phyloP scores from a whole-genome alignment of 768 basidiomycete genomes.

The Mycena filopes region DNA sequence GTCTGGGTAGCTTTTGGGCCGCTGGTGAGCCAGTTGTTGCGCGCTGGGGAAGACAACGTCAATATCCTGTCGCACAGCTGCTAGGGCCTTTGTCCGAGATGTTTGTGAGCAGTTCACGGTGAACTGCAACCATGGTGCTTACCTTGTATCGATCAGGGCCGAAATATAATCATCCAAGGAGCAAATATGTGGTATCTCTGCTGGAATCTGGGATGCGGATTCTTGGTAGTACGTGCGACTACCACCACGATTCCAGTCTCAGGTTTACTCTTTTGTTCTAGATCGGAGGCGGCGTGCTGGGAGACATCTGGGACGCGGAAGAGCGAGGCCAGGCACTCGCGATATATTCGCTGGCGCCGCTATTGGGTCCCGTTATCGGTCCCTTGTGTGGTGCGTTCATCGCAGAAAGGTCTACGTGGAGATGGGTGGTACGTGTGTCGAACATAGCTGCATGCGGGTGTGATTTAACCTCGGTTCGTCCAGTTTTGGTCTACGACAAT shows the following conservation, averaged over 20 bases:
- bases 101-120: slow-evolving; percentile 38
- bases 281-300: slow-evolving; percentile 72
- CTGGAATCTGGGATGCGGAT: slow-evolving; percentile 75
- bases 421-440: slow-evolving; percentile 22
- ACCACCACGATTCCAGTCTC: slow-evolving; percentile 74
- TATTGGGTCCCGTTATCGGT: slow-evolving; percentile 73
- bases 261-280: slow-evolving; percentile 72
- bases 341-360: slow-evolving; percentile 71
- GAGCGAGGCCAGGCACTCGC: slow-evolving; percentile 75
- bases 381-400: slow-evolving; percentile 68
- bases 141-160: slow-evolving; percentile 1
- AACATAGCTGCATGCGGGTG: no score
- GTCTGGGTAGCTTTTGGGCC: slow-evolving; percentile 65
- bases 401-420: slow-evolving; percentile 25
- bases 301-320: slow-evolving; percentile 70
- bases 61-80: slow-evolving; percentile 46
- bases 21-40: slow-evolving; percentile 43
- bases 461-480: neutral
- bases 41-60: neutral
- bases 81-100: slow-evolving; percentile 77
- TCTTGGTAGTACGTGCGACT: slow-evolving; percentile 68
- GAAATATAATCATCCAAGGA: slow-evolving; percentile 24
- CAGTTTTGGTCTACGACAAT: slow-evolving; percentile 75
- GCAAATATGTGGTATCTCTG: slow-evolving; percentile 43
- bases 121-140: no score